phyloP scores from a whole-genome alignment of 2,329 filamentous ascomycete species.

The Xylaria sp. region DNA sequence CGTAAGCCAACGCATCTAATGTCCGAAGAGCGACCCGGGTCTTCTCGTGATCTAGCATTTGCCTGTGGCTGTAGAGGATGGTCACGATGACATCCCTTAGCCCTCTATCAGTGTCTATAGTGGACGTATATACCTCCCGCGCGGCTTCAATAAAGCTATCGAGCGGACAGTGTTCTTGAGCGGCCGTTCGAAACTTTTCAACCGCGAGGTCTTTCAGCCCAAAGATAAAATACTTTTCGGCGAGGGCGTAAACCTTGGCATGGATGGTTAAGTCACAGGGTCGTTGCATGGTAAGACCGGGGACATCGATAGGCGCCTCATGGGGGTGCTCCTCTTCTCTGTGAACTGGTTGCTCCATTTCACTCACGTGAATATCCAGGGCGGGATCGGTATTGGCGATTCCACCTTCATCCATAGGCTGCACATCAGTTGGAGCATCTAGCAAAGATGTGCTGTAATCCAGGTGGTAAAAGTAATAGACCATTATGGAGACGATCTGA shows the following conservation, averaged over 20 bases:
- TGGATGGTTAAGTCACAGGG: background rate
- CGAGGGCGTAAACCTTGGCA: constrained; percentile 6
- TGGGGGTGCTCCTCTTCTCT: too few species aligned
- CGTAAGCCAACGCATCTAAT: background rate
- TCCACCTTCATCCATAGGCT: background rate
- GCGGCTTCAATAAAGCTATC: constrained; percentile 1
- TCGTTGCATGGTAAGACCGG: too few species aligned
- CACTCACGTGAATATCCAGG: background rate
- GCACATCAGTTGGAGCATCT: too few species aligned
- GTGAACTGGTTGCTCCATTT: too few species aligned
- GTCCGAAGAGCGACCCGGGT: background rate
- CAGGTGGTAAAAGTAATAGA: constrained; percentile 7
- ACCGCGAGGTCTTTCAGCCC: constrained; percentile 1
- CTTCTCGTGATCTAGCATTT: background rate
- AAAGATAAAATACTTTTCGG: constrained; percentile 1
- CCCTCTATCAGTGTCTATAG: constrained; percentile 1
- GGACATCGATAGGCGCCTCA: too few species aligned
- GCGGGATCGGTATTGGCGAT: background rate
- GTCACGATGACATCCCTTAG: constrained; percentile 4
- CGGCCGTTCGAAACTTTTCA: background rate
- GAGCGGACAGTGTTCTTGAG: background rate
- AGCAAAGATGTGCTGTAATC: background rate
- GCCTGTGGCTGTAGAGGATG: background rate
- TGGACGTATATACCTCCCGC: constrained; percentile 3
- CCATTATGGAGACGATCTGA: constrained; percentile 3